phyloP scores from a whole-genome alignment of 768 basidiomycete species.

The Mycena filopes region DNA sequence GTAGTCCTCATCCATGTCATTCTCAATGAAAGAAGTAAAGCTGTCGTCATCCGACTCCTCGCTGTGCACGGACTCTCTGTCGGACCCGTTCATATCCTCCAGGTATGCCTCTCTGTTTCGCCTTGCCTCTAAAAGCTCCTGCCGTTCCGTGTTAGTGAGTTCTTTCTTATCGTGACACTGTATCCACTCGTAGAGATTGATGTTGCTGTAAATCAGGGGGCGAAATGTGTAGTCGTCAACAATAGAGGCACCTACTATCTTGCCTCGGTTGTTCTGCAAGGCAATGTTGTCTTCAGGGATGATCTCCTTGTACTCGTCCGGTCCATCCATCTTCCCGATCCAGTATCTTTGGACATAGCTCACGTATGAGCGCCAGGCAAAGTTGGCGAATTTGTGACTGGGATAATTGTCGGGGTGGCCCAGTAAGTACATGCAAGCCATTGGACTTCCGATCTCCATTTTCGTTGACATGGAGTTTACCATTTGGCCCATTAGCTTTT shows the following conservation, averaged over 20 bases:
- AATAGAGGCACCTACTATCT: constrained; percentile 35
- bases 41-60: neutral
- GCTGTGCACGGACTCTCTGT: neutral
- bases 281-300: neutral
- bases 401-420: constrained; percentile 48
- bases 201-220: constrained; percentile 15
- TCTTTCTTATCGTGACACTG: constrained; percentile 6
- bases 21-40: neutral
- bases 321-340: neutral
- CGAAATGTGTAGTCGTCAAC: constrained; percentile 37
- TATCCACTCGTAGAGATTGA: constrained; percentile 38
- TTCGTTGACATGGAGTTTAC: constrained; percentile 30
- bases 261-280: neutral
- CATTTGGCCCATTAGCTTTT: constrained; percentile 18
- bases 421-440: constrained; percentile 44
- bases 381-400: constrained; percentile 39
- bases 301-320: neutral
- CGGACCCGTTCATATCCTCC: neutral
- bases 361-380: constrained; percentile 42
- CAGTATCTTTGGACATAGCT: neutral
- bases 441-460: constrained; percentile 46
- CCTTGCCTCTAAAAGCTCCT: neutral
- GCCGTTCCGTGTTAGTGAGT: neutral
- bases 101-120: neutral
- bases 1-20: neutral